Evolutionary conservation across 208 protist genomes (phyloP), one percentile per base, ranked within the genome.

Genomic region (Leishmania turanica): DNA sequence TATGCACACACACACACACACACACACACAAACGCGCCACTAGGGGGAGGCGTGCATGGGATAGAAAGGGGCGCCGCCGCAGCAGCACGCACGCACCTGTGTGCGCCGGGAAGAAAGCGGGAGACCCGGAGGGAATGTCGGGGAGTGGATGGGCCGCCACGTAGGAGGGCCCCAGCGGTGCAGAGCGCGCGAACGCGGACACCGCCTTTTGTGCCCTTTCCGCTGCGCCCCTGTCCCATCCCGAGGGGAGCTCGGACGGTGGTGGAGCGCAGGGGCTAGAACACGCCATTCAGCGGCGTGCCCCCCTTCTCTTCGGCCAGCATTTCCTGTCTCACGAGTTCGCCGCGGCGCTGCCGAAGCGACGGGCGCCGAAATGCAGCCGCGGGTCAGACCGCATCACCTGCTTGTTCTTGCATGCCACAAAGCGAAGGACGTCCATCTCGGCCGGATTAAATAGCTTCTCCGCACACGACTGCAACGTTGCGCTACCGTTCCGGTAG

Each of bases 311-410:
- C 34, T 19, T 13, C 21, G 68, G 9, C 21, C 24, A n/a, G 68
- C n/a, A 40, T 54, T 54, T n/a, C 45, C 45, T 34, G 27, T 37
- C 19, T 76, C 53, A 76, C 72, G 51, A 64, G 34, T 42, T 56
- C 34, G 51, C 31, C 47, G 47, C 7, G 49, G 17, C 51, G 24
- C 60, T 40, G 69, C 82, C 86, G 56, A 86, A 80, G 75, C 86
- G 87, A 24, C 93, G 73, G 27, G 92, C 82, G 34, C 93, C 91
- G 77, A 88, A 93, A 8, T 90, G 64, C 68, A 88, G 69, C 42
- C 56, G 73, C 2, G 91, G 91, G 80, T 96, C 90, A 5, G 84
- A 60, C 45, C 68, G 47, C n/a, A 83, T 68, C 15, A 77, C 78
- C 24, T 75, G 47, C 72, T 82, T 80, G 65, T 90, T 83, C 54